Evolutionary conservation across 2,329 filamentous ascomycete species (phyloP).

Genomic region (Cladosporium sp.): DNA sequence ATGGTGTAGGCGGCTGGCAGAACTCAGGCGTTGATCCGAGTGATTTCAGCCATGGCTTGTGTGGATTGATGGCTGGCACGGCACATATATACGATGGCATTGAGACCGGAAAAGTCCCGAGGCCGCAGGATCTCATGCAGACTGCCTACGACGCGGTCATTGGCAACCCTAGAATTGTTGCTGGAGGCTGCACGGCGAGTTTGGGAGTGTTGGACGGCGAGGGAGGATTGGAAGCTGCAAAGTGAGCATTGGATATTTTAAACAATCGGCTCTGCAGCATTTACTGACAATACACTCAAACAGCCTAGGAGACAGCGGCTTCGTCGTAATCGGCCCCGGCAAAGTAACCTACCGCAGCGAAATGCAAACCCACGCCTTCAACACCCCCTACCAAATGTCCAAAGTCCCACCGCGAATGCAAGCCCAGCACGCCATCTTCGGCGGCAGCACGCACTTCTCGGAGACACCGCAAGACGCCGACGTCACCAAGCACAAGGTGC

Average conservation of each 20-base stretch:
- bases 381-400: slow-evolving; percentile 93
- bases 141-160: slow-evolving; percentile 81
- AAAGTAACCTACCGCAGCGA: slow-evolving; percentile 80
- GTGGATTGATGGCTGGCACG: slow-evolving; percentile 78
- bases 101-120: slow-evolving; percentile 29
- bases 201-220: slow-evolving; percentile 75
- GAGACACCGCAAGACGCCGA: slow-evolving; percentile 85
- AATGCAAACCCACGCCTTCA: slow-evolving; percentile 94
- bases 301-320: slow-evolving; percentile 87
- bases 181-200: slow-evolving; percentile 89
- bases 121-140: slow-evolving; percentile 72
- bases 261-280: not conserved
- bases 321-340: slow-evolving; percentile 81
- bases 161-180: slow-evolving; percentile 69
- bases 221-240: slow-evolving; percentile 82
- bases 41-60: slow-evolving; percentile 91
- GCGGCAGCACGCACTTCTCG: slow-evolving; percentile 67
- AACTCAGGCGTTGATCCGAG: slow-evolving; percentile 91
- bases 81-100: slow-evolving; percentile 46
- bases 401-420: slow-evolving; percentile 80
- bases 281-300: slow-evolving; percentile 13
- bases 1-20: slow-evolving; percentile 94
- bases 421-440: slow-evolving; percentile 79
- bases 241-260: slow-evolving; percentile 50
- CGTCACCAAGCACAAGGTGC: slow-evolving; percentile 72